A percentile compares a stretch with the other conserved stretches of the same genome.
Conservation (phyloP, 2,329 filamentous ascomycete species). For the Penicillium aurantiogriseum region DNA sequence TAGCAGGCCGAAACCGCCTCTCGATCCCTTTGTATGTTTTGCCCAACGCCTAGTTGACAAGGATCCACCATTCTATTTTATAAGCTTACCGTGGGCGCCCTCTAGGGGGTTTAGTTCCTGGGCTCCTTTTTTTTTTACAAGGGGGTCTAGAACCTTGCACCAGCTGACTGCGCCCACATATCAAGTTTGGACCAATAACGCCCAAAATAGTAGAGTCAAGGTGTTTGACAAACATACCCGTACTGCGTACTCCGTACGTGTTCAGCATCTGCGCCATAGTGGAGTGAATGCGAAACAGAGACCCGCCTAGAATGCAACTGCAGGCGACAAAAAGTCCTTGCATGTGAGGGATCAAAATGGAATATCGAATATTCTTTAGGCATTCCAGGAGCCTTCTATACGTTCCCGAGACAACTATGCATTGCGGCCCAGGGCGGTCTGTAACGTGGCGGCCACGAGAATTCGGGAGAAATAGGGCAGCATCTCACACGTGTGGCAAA, state of each 20-base stretch:
- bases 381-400: slow-evolving; percentile 21
- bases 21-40: background rate
- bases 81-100: background rate
- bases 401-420: slow-evolving; percentile 6
- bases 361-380: slow-evolving; percentile 18
- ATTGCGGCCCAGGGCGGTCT: slow-evolving; percentile 14
- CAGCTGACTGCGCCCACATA: slow-evolving; percentile 1
- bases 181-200: background rate
- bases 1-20: background rate
- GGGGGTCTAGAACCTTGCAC: background rate
- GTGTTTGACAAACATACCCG: background rate
- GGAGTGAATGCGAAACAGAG: background rate
- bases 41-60: background rate
- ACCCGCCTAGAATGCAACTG: background rate
- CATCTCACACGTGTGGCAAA: slow-evolving; percentile 14
- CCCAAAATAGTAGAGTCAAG: background rate
- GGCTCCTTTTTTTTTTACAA: background rate
- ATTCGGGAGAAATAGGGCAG: slow-evolving; percentile 8
- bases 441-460: slow-evolving; percentile 39
- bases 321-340: background rate
- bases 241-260: background rate
- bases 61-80: background rate
- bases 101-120: background rate
- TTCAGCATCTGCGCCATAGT: background rate
- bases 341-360: slow-evolving; percentile 3